phyloP scores from a whole-genome alignment of 1,139 yeast species.

The Hyphopichia khmerensis region DNA sequence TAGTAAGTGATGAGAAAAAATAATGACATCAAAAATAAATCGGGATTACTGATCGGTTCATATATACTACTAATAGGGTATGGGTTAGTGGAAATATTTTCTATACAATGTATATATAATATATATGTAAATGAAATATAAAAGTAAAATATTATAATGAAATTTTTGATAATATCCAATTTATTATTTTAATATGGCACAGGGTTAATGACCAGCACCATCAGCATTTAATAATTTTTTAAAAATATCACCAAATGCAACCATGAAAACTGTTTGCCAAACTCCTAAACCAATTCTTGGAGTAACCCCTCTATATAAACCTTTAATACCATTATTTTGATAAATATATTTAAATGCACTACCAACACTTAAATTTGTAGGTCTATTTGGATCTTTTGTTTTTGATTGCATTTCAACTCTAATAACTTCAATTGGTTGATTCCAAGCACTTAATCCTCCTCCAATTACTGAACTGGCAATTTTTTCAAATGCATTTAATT shows the following conservation, averaged over 20 bases:
- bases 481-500: slow-evolving; percentile 74
- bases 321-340: slow-evolving; percentile 77
- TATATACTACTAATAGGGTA: no score
- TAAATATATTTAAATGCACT: slow-evolving; percentile 83
- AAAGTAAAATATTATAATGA: no score
- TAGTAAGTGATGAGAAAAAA: no score
- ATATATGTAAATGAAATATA: no score
- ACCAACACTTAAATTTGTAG: slow-evolving; percentile 81
- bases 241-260: slow-evolving; percentile 92
- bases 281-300: slow-evolving; percentile 96
- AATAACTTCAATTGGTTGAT: slow-evolving; percentile 96
- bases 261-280: slow-evolving; percentile 99
- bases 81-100: no score
- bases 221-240: slow-evolving; percentile 46
- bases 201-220: slow-evolving; percentile 17
- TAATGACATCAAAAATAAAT: no score
- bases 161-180: no score
- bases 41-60: no score
- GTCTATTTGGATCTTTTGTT: slow-evolving; percentile 91
- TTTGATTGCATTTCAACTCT: slow-evolving; percentile 98
- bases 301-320: slow-evolving; percentile 93
- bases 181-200: no score
- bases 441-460: slow-evolving; percentile 98
- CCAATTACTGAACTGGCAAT: slow-evolving; percentile 86
- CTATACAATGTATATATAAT: no score